A percentile compares a stretch with the other conserved stretches of the same genome.
phyloP scores from a whole-genome alignment of 2,329 filamentous ascomycete genomes.

The Geosmithia morbida region DNA sequence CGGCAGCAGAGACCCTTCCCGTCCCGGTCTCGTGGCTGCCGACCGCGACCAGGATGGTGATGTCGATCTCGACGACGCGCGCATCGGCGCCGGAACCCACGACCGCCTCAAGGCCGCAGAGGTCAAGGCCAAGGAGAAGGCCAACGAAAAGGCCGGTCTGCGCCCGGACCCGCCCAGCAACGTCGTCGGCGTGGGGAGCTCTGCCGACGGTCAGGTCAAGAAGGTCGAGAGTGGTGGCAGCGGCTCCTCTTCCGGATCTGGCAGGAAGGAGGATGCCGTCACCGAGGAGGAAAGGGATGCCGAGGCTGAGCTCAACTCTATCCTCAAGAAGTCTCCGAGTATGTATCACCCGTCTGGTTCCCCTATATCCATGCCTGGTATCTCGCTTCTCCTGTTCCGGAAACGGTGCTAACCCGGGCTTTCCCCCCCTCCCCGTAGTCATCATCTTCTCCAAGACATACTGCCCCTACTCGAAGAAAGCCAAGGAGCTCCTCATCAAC shows the following conservation, averaged over 20 bases:
- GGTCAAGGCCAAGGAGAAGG: slow-evolving; percentile 51
- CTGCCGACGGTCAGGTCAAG: slow-evolving; percentile 33
- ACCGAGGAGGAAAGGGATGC: slow-evolving; percentile 43
- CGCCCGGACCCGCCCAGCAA: slow-evolving; percentile 43
- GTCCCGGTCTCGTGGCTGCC: slow-evolving; percentile 7
- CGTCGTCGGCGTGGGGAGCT: slow-evolving; percentile 44
- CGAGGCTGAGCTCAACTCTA: slow-evolving; percentile 58
- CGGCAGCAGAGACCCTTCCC: not conserved
- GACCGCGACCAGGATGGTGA: slow-evolving; percentile 41
- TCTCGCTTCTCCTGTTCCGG: no score
- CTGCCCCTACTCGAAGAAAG: slow-evolving; percentile 73
- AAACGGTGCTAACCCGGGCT: slow-evolving; percentile 1
- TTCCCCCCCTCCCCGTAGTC: slow-evolving; percentile 33
- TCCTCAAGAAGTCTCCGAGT: slow-evolving; percentile 78
- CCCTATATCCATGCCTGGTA: no score
- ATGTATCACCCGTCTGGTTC: slow-evolving; percentile 17
- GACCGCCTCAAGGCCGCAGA: slow-evolving; percentile 54
- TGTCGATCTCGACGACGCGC: slow-evolving; percentile 40
- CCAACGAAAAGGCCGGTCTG: slow-evolving; percentile 50
- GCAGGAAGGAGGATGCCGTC: slow-evolving; percentile 17
- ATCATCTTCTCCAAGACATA: slow-evolving; percentile 95
- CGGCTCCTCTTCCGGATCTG: not conserved
- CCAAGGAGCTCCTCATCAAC: slow-evolving; percentile 72
- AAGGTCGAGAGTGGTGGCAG: slow-evolving; percentile 3
- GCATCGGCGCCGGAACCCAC: slow-evolving; percentile 34